Conservation (phyloP, 495 filamentous ascomycete genomes). For the Aspergillus leporis region DNA sequence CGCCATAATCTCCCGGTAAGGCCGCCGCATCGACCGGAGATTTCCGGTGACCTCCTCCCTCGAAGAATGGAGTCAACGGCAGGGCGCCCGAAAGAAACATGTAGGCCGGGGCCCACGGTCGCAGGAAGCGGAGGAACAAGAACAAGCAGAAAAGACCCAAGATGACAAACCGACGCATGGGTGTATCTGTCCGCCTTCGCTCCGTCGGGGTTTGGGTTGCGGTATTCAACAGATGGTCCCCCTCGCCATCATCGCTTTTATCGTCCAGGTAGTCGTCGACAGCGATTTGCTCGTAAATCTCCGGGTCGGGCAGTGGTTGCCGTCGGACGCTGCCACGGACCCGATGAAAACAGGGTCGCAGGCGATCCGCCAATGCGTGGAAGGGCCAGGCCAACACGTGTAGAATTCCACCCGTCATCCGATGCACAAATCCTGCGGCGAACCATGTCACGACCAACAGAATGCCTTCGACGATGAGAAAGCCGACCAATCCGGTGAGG, state of each 20-base stretch:
- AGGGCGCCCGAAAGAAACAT: constrained; percentile 35
- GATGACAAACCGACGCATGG: constrained; percentile 18
- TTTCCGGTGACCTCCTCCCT: constrained; percentile 22
- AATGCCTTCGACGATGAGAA: constrained; percentile 33
- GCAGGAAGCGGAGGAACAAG: constrained; percentile 26
- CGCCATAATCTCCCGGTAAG: constrained; percentile 22
- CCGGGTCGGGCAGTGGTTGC: constrained; percentile 28
- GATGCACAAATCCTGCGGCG: constrained; percentile 24
- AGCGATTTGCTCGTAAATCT: constrained; percentile 33
- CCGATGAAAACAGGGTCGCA: constrained; percentile 14
- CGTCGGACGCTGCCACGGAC: constrained; percentile 12
- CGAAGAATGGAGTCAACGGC: constrained; percentile 27
- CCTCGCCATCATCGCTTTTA: constrained; percentile 31
- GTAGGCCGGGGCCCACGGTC: constrained; percentile 33
- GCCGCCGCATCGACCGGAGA: constrained; percentile 29
- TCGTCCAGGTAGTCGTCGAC: constrained; percentile 32
- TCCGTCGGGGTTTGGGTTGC: constrained; percentile 6
- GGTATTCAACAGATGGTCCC: constrained; percentile 19
- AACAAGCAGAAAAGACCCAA: constrained; percentile 24
- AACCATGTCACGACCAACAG: constrained; percentile 27
- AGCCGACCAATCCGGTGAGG: constrained; percentile 40
- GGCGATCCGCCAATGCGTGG: constrained; percentile 20
- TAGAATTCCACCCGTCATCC: constrained; percentile 29
- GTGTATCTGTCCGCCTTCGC: constrained; percentile 8
- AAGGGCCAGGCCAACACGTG: constrained; percentile 35